A percentile compares a stretch with the other conserved stretches of the same genome.
These are phyloP conservation scores for Terana coerulea DNA, from an alignment of 768 basidiomycete species.

Conservation along the genomic window DNA sequence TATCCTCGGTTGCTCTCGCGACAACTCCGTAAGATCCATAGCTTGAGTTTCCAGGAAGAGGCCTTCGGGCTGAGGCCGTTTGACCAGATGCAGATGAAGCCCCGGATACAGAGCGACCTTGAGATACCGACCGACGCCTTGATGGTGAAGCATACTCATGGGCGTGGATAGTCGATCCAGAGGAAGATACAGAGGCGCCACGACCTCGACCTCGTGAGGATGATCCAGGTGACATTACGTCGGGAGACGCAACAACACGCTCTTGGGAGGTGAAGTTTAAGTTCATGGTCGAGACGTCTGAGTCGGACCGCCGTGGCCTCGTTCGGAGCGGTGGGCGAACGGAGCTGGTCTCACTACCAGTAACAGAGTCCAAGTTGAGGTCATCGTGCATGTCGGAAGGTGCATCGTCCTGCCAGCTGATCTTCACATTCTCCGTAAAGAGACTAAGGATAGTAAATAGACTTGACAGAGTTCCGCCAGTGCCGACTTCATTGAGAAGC, in stretches of 20 bases:
- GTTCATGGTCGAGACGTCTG: constrained; percentile 62
- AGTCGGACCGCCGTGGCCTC: constrained; percentile 41
- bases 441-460: constrained; percentile 95
- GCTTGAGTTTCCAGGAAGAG: constrained; percentile 22
- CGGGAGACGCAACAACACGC: constrained; percentile 7
- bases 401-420: constrained; percentile 79
- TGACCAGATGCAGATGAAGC: constrained; percentile 7
- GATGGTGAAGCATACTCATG: constrained; percentile 26
- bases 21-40: constrained; percentile 64
- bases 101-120: constrained; percentile 10
- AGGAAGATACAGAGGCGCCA: constrained; percentile 61
- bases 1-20: constrained; percentile 91
- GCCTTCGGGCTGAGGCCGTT: constrained; percentile 8
- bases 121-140: constrained; percentile 14
- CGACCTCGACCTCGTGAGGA: constrained; percentile 30
- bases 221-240: constrained; percentile 20
- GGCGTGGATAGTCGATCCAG: constrained; percentile 65
- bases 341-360: constrained; percentile 10
- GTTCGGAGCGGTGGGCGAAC: constrained; percentile 13
- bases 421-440: constrained; percentile 92
- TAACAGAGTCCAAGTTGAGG: constrained; percentile 7
- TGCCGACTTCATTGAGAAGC: constrained; percentile 92
- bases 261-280: constrained; percentile 36
- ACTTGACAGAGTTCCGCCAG: constrained; percentile 92
- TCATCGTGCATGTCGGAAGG: constrained; percentile 17